A percentile compares a stretch with the other conserved stretches of the same genome.
phyloP scores from a whole-genome alignment of 179 eudicot genomes.

The Silene noctiflora region DNA sequence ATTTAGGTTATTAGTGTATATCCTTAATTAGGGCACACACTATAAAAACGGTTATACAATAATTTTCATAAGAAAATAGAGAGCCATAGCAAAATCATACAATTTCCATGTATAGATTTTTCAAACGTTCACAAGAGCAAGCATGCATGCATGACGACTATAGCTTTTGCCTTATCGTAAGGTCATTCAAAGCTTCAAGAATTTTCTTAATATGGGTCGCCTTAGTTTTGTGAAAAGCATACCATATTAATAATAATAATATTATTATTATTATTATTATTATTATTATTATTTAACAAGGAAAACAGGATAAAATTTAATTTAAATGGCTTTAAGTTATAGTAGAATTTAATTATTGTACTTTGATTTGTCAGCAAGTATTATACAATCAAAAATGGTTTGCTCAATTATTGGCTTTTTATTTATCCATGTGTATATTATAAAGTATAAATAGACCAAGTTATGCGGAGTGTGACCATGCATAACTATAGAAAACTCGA shows the following conservation, averaged over 20 bases:
- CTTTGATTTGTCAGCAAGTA: background rate
- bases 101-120: too few relatives aligned
- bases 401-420: slow-evolving; percentile 21
- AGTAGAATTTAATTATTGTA: background rate
- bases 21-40: too few relatives aligned
- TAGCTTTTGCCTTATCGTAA: slow-evolving; percentile 4
- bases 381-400: slow-evolving; percentile 16
- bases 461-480: background rate
- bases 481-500: background rate
- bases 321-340: background rate
- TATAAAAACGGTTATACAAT: too few relatives aligned
- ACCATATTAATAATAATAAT: too few relatives aligned
- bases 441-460: background rate
- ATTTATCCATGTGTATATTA: background rate
- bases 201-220: background rate
- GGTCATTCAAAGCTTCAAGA: slow-evolving; percentile 10
- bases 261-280: too few relatives aligned
- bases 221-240: slow-evolving; percentile 13
- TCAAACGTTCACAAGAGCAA: too few relatives aligned
- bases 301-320: too few relatives aligned
- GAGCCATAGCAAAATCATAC: too few relatives aligned
- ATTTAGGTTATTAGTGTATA: too few relatives aligned
- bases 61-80: too few relatives aligned
- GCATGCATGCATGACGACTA: background rate
- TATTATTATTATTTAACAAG: too few relatives aligned